Conservation (phyloP, 83 land plant species). For the Thuja plicata region DNA sequence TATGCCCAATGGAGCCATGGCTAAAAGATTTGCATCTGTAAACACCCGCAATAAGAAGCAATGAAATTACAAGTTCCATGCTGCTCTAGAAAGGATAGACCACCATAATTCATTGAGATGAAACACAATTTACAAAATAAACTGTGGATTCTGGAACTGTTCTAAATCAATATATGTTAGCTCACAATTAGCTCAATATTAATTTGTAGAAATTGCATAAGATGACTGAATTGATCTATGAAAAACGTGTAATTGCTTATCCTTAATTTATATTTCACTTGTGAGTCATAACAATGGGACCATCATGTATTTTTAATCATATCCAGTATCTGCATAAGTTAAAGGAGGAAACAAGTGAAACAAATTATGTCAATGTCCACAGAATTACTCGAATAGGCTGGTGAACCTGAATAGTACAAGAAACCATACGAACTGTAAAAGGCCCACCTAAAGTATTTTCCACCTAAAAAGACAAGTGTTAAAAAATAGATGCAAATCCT, state of each 20-base stretch:
- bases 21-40: constrained; percentile 54
- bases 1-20: constrained; percentile 63
- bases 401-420: background rate
- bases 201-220: background rate
- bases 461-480: background rate
- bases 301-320: background rate
- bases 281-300: background rate
- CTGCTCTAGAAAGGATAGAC: background rate
- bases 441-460: background rate
- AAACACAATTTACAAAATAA: background rate
- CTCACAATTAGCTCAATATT: background rate
- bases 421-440: background rate
- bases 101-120: background rate
- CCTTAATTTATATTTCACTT: background rate
- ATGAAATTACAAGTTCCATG: background rate
- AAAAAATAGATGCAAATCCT: background rate
- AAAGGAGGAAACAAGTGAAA: background rate
- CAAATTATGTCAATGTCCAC: background rate
- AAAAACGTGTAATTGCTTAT: background rate
- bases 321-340: background rate
- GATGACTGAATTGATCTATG: background rate
- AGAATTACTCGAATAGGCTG: background rate
- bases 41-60: background rate
- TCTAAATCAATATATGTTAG: background rate
- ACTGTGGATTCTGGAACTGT: background rate